Percentiles rank a stretch among this genome's conserved stretches.
Evolutionary conservation across 257 asterid species (phyloP).

Genomic region (Lantana camara): DNA sequence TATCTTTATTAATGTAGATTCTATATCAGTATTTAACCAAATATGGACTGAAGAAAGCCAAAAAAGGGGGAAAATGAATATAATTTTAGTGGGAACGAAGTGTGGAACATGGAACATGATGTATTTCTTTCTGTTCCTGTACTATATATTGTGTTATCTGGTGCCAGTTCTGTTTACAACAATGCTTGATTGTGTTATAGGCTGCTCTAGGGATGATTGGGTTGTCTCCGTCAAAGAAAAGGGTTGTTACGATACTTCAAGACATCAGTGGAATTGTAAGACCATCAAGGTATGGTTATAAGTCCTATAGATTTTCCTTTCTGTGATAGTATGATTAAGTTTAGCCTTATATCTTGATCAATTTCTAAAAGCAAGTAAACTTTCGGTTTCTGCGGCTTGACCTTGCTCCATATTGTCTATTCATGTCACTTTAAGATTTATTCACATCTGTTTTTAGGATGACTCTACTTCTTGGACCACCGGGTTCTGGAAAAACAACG

Average conservation of each 20-base stretch:
- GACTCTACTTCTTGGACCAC: constrained; percentile 73
- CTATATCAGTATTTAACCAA: too few relatives aligned
- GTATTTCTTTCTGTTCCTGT: too few relatives aligned
- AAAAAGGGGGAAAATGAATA: too few relatives aligned
- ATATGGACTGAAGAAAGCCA: too few relatives aligned
- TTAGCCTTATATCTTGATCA: neutral
- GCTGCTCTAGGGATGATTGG: constrained; percentile 46
- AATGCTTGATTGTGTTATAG: constrained; percentile 27
- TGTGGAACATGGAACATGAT: too few relatives aligned
- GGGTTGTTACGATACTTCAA: constrained; percentile 48
- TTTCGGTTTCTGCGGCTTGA: too few relatives aligned
- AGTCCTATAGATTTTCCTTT: neutral
- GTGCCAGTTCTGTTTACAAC: neutral
- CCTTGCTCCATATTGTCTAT: too few relatives aligned
- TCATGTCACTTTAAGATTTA: neutral
- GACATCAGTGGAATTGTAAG: constrained; percentile 59
- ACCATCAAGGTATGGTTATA: constrained; percentile 57
- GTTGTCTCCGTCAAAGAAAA: constrained; percentile 54
- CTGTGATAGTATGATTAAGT: neutral
- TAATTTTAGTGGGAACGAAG: too few relatives aligned
- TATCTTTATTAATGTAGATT: too few relatives aligned
- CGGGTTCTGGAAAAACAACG: constrained; percentile 72
- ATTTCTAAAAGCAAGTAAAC: too few relatives aligned
- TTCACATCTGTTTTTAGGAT: constrained; percentile 37
- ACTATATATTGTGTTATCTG: too few relatives aligned